Evolutionary conservation across 768 basidiomycete species (phyloP).

Genomic region (Butyriboletus loyo): DNA sequence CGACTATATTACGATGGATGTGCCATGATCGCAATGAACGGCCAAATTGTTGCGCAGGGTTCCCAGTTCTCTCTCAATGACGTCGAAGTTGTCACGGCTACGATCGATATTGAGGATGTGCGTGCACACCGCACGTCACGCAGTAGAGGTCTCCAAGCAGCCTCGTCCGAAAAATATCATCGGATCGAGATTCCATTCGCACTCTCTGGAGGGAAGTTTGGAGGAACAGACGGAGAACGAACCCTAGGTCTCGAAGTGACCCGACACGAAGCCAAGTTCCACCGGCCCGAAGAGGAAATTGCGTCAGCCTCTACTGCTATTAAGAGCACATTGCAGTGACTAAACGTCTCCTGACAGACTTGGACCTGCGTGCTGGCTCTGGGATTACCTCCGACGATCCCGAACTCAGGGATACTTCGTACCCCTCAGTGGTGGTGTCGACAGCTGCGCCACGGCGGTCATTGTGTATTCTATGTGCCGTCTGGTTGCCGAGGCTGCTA

Average conservation of each 20-base stretch:
- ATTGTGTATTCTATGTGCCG: constrained; percentile 98
- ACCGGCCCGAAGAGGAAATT: constrained; percentile 93
- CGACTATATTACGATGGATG: constrained; percentile 98
- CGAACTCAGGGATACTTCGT: constrained; percentile 93
- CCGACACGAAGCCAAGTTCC: constrained; percentile 45
- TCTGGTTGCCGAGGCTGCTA: constrained; percentile 77
- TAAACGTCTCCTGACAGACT: constrained; percentile 48
- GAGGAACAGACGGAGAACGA: constrained; percentile 55
- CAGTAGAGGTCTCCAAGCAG: constrained; percentile 89
- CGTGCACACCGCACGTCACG: constrained; percentile 82
- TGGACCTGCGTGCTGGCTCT: constrained; percentile 99
- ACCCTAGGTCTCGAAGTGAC: constrained; percentile 49
- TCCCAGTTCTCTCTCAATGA: constrained; percentile 95
- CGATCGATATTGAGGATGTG: constrained; percentile 95
- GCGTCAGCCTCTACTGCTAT: constrained; percentile 56
- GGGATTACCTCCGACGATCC: constrained; percentile 97
- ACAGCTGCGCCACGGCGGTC: constrained; percentile 94
- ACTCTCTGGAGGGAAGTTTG: constrained; percentile 71
- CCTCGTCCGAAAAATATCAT: constrained; percentile 67
- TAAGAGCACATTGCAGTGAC: not conserved
- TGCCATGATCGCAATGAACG: constrained; percentile 94
- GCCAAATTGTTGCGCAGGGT: constrained; percentile 88
- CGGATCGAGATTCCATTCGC: constrained; percentile 81
- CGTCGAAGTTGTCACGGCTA: constrained; percentile 95
- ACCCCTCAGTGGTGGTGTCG: constrained; percentile 94